Evolutionary conservation across 352 stramenopile species (phyloP).

Genomic region (Globisporangium cystogenes): DNA sequence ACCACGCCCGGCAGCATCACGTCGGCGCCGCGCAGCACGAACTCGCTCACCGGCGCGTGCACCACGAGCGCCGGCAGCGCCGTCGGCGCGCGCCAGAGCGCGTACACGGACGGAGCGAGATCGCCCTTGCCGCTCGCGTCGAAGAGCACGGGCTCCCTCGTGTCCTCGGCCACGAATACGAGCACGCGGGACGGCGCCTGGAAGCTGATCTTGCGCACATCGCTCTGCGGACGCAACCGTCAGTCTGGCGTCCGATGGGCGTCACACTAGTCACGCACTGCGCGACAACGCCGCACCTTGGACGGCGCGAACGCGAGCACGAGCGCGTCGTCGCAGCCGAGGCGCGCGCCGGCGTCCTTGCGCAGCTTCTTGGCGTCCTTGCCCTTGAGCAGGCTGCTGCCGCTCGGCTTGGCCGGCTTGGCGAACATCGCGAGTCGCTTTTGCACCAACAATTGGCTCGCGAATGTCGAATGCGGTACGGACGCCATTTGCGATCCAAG

Average conservation of each 20-base stretch:
- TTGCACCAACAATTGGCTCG: background rate
- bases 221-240: constrained; percentile 13
- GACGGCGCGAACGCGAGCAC: constrained; percentile 35
- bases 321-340: constrained; percentile 26
- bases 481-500: background rate
- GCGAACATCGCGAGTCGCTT: constrained; percentile 52
- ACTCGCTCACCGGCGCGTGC: constrained; percentile 77
- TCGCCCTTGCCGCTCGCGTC: constrained; percentile 69
- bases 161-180: constrained; percentile 56
- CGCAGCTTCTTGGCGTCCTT: constrained; percentile 87
- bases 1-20: constrained; percentile 84
- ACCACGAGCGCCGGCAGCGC: constrained; percentile 58
- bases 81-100: constrained; percentile 44
- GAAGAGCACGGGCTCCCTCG: constrained; percentile 62
- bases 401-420: constrained; percentile 71
- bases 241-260: too few species aligned
- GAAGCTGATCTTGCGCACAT: constrained; percentile 74
- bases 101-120: constrained; percentile 44
- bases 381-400: constrained; percentile 75
- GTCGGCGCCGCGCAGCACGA: constrained; percentile 71
- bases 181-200: constrained; percentile 69
- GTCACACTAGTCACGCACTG: too few species aligned
- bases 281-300: constrained; percentile 23
- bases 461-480: background rate
- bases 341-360: constrained; percentile 38